phyloP scores from a whole-genome alignment of 306 rosid species.

The Parietaria judaica region DNA sequence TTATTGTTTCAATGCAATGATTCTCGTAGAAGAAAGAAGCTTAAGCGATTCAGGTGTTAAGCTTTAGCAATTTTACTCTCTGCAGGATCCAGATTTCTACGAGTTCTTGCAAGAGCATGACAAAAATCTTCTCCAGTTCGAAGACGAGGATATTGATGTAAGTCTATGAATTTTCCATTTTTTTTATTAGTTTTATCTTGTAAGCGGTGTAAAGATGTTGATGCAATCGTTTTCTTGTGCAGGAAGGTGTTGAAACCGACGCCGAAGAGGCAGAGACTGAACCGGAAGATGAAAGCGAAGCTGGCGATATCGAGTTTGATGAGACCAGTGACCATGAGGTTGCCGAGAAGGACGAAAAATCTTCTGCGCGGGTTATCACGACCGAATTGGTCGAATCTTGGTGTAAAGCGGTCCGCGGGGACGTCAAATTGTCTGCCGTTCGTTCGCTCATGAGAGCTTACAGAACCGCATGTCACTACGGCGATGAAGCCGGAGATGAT shows the following conservation, averaged over 20 bases:
- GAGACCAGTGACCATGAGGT: slow-evolving; percentile 21
- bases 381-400: slow-evolving; percentile 70
- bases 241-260: slow-evolving; percentile 54
- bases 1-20: not conserved
- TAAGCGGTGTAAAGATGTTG: not conserved
- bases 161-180: slow-evolving; percentile 18
- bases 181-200: no score
- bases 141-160: slow-evolving; percentile 60
- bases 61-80: slow-evolving; percentile 15
- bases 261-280: slow-evolving; percentile 38
- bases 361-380: slow-evolving; percentile 48
- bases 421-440: slow-evolving; percentile 47
- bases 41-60: not conserved
- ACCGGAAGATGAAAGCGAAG: slow-evolving; percentile 18
- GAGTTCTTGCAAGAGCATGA: slow-evolving; percentile 75
- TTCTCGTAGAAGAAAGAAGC: not conserved
- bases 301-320: slow-evolving; percentile 5
- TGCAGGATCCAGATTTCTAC: slow-evolving; percentile 81
- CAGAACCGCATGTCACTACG: slow-evolving; percentile 87
- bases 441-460: slow-evolving; percentile 76
- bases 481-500: slow-evolving; percentile 66
- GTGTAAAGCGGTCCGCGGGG: slow-evolving; percentile 52
- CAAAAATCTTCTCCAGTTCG: slow-evolving; percentile 66
- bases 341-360: slow-evolving; percentile 31
- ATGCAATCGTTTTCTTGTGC: slow-evolving; percentile 14